These are phyloP conservation scores for Blumeria graminis DNA, from an alignment of 2,329 filamentous ascomycete species.

Conservation along the genomic window DNA sequence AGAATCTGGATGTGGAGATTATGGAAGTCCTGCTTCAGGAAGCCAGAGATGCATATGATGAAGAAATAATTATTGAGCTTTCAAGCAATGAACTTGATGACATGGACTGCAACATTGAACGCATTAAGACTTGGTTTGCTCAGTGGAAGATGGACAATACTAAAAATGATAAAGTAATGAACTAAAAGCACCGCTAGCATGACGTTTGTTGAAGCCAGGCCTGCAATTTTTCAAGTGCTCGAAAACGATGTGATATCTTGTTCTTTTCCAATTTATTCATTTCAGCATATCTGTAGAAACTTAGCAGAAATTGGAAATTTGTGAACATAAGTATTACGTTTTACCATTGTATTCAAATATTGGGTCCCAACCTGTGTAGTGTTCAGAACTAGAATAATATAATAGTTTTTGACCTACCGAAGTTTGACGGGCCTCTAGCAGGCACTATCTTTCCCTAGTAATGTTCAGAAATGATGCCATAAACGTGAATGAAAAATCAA, in stretches of 20 bases:
- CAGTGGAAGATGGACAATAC: conserved; percentile 54
- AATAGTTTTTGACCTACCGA: conserved; percentile 34
- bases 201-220: conserved; percentile 35
- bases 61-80: conserved; percentile 73
- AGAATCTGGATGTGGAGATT: conserved; percentile 92
- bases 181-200: conserved; percentile 3
- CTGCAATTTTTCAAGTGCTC: conserved; percentile 69
- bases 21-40: conserved; percentile 89
- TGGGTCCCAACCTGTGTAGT: conserved; percentile 65
- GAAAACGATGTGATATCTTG: conserved; percentile 71
- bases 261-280: conserved; percentile 84
- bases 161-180: conserved; percentile 4
- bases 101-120: conserved; percentile 69
- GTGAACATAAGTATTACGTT: conserved; percentile 23
- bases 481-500: conserved; percentile 3
- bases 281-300: conserved; percentile 47
- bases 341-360: conserved; percentile 83
- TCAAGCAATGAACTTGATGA: conserved; percentile 61
- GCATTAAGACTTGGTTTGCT: conserved; percentile 59
- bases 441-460: conserved; percentile 55
- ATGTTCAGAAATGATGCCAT: background rate
- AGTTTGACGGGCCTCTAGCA: conserved; percentile 53
- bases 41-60: conserved; percentile 64
- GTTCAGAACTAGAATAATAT: conserved; percentile 3
- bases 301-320: too few species aligned